Percentiles rank a stretch among this genome's conserved stretches.
Evolutionary conservation across 75 land plant genomes (phyloP).

Genomic region (Isoetes taiwanensis): DNA sequence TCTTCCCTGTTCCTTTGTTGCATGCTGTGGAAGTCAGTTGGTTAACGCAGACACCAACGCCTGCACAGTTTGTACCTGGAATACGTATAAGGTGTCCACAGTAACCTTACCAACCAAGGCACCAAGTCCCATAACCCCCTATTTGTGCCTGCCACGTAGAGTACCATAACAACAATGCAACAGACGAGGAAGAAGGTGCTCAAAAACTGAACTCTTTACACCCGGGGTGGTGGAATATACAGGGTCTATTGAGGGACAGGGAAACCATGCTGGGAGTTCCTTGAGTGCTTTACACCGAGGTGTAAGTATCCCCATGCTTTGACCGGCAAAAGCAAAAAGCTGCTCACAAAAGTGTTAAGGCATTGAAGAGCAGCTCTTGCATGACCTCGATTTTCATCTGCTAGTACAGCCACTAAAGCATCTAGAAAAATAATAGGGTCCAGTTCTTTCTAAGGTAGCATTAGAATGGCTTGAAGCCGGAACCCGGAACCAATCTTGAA

Average conservation of each 20-base stretch:
- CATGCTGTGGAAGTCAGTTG: conserved; percentile 89
- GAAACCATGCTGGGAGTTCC: conserved; percentile 98
- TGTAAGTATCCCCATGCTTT: conserved; percentile 56
- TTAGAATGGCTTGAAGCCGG: conserved; percentile 42
- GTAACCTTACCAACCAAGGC: conserved; percentile 99
- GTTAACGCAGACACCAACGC: conserved; percentile 83
- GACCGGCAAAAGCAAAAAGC: conserved; percentile 79
- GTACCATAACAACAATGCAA: conserved; percentile 97
- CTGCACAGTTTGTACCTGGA: conserved; percentile 82
- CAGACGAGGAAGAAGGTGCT: conserved; percentile 93
- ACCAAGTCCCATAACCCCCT: conserved; percentile 98
- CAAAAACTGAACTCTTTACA: conserved; percentile 84
- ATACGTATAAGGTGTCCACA: conserved; percentile 75
- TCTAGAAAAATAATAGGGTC: conserved; percentile 92
- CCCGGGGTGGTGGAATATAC: conserved; percentile 98
- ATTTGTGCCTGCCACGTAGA: conserved; percentile 98
- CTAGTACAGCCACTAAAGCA: conserved; percentile 87
- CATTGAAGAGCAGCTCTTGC: conserved; percentile 93
- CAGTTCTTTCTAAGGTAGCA: conserved; percentile 87
- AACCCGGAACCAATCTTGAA: too few species aligned
- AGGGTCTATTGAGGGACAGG: conserved; percentile 94
- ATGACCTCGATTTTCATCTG: conserved; percentile 81
- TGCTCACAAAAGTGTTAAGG: conserved; percentile 71
- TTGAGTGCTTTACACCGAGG: conserved; percentile 60
- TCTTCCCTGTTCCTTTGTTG: conserved; percentile 95